Percentiles rank a stretch among this genome's conserved stretches.
These are phyloP conservation scores for Ophiostoma ulmi DNA, from an alignment of 2,329 filamentous ascomycete genomes.

Conservation along the genomic window DNA sequence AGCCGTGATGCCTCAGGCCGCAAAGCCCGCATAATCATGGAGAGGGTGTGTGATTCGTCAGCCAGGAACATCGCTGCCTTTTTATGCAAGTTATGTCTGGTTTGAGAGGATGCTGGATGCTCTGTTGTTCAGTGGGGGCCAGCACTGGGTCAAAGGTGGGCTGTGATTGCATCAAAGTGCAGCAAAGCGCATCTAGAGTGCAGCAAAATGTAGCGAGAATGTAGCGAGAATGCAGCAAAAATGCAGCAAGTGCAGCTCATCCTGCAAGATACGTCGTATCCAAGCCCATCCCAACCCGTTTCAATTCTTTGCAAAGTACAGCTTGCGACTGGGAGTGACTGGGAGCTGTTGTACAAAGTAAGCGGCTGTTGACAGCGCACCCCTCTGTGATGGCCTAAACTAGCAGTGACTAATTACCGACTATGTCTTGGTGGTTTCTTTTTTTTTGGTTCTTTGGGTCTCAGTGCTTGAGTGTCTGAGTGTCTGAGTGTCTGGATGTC, in stretches of 20 bases:
- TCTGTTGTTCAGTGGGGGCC: not conserved
- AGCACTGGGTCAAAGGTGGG: slow-evolving; percentile 1
- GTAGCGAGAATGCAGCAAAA: too few relatives aligned
- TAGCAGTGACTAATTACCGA: not conserved
- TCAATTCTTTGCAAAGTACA: not conserved
- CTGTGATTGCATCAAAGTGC: not conserved
- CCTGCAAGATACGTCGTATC: slow-evolving; percentile 6
- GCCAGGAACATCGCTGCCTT: not conserved
- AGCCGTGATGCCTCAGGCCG: slow-evolving; percentile 25
- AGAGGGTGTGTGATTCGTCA: slow-evolving; percentile 23
- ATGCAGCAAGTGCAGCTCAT: not conserved
- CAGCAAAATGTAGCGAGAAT: not conserved
- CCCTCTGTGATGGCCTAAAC: not conserved
- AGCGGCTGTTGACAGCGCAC: slow-evolving; percentile 1
- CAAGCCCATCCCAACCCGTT: not conserved
- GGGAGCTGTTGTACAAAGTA: not conserved
- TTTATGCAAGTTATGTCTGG: not conserved
- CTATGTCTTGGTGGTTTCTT: not conserved
- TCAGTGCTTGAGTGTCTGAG: not conserved
- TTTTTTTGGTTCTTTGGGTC: not conserved
- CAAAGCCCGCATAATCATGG: not conserved
- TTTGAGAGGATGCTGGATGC: too few relatives aligned
- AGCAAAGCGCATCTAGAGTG: not conserved
- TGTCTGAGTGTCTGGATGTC: too few relatives aligned
- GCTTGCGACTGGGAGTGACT: not conserved